phyloP scores from a whole-genome alignment of 139 green algal genomes.

The Chlorella sp. region DNA sequence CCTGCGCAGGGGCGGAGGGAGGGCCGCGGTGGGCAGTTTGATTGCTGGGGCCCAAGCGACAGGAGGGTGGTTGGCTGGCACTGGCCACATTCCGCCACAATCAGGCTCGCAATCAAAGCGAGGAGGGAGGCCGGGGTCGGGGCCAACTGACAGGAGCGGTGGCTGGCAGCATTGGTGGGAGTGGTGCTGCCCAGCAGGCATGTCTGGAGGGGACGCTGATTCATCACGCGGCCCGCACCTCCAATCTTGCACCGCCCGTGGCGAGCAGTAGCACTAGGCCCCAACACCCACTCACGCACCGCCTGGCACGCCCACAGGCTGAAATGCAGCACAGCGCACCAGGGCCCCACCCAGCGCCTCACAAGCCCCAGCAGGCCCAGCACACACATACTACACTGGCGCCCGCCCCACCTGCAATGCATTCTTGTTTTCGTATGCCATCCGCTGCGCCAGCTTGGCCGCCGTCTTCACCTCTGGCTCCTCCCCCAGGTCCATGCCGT shows the following conservation, averaged over 20 bases:
- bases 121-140: too few species aligned
- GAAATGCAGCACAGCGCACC: not conserved
- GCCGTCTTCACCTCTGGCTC: conserved; percentile 78
- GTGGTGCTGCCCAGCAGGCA: not conserved
- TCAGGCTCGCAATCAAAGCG: conserved; percentile 82
- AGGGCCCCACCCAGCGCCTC: too few species aligned
- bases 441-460: conserved; percentile 77
- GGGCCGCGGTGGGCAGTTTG: not conserved
- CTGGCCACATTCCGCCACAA: conserved; percentile 84
- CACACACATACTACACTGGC: too few species aligned
- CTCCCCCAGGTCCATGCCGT: conserved; percentile 75
- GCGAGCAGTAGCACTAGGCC: not conserved
- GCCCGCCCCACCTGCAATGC: conserved; percentile 3
- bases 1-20: conserved; percentile 18
- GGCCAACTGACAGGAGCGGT: too few species aligned
- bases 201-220: not conserved
- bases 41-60: not conserved
- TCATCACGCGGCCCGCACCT: not conserved
- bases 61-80: too few species aligned
- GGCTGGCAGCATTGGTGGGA: not conserved
- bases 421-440: conserved; percentile 93
- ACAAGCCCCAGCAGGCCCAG: too few species aligned
- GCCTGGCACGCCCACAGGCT: not conserved
- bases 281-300: not conserved
- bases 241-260: not conserved